Evolutionary conservation across 805 yeast genomes (phyloP).

Genomic region (Candida glaebosa): DNA sequence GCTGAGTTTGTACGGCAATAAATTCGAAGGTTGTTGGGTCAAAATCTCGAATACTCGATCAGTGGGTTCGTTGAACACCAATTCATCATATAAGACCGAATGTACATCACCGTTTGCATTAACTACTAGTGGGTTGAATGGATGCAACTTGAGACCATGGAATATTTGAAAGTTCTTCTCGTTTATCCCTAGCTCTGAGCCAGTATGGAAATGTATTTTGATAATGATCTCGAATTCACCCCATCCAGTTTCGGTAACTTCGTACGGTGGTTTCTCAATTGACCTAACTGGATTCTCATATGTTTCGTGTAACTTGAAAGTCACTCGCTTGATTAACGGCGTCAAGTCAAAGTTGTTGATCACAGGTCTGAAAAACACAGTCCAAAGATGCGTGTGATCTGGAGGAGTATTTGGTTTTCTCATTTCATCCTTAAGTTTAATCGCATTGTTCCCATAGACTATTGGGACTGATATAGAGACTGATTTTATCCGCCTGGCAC

Average conservation of each 20-base stretch:
- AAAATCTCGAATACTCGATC: slow-evolving; percentile 79
- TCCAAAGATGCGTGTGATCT: slow-evolving; percentile 96
- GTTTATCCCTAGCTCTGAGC: slow-evolving; percentile 55
- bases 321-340: slow-evolving; percentile 81
- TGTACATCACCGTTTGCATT: slow-evolving; percentile 43
- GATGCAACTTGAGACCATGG: slow-evolving; percentile 90
- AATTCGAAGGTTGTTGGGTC: slow-evolving; percentile 64
- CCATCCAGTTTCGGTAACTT: slow-evolving; percentile 98
- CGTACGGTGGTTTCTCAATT: slow-evolving; percentile 87
- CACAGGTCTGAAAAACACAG: slow-evolving; percentile 82
- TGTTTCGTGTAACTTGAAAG: slow-evolving; percentile 93
- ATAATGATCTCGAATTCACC: slow-evolving; percentile 95
- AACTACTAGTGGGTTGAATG: slow-evolving; percentile 52
- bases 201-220: slow-evolving; percentile 81
- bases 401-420: slow-evolving; percentile 48
- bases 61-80: slow-evolving; percentile 94
- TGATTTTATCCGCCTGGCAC: slow-evolving; percentile 25
- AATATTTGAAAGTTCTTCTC: slow-evolving; percentile 84
- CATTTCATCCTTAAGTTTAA: slow-evolving; percentile 34
- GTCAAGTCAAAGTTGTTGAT: slow-evolving; percentile 68
- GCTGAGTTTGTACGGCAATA: slow-evolving; percentile 37
- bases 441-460: slow-evolving; percentile 39
- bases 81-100: slow-evolving; percentile 71
- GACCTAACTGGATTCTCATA: slow-evolving; percentile 84
- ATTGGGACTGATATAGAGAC: slow-evolving; percentile 42